phyloP scores from a whole-genome alignment of 495 filamentous ascomycete species.

The Podospora pseudocomata region DNA sequence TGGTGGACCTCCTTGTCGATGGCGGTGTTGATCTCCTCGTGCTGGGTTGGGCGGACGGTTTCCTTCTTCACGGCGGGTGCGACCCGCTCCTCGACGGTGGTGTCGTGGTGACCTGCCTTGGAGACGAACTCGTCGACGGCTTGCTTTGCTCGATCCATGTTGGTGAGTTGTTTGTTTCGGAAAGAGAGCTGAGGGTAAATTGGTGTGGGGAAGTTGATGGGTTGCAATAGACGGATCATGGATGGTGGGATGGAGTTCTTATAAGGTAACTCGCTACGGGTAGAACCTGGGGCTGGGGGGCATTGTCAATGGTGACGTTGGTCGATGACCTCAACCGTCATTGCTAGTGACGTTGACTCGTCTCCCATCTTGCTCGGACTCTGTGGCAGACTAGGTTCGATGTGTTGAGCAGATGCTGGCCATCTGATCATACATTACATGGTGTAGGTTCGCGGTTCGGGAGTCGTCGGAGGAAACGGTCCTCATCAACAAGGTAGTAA shows the following conservation, averaged over 20 bases:
- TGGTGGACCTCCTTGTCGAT: slow-evolving; percentile 61
- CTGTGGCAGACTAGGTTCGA: background rate
- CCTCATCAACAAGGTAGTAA: background rate
- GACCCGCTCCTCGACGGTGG: slow-evolving; percentile 58
- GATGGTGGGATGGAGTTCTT: background rate
- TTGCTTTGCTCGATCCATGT: slow-evolving; percentile 57
- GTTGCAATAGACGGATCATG: background rate
- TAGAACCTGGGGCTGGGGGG: too few relatives aligned
- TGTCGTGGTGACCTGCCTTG: slow-evolving; percentile 57
- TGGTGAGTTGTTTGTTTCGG: slow-evolving; percentile 17
- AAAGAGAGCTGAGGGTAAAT: slow-evolving; percentile 20
- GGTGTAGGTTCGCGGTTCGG: background rate
- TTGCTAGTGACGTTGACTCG: background rate
- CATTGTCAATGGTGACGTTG: background rate
- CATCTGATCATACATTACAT: background rate
- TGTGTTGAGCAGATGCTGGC: background rate
- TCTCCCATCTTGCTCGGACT: background rate
- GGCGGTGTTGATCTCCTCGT: slow-evolving; percentile 54
- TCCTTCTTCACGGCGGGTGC: slow-evolving; percentile 58
- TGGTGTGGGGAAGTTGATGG: background rate
- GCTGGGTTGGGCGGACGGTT: slow-evolving; percentile 47
- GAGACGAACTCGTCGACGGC: slow-evolving; percentile 51
- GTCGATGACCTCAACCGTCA: background rate
- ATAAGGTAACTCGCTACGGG: background rate
- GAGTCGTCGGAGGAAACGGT: background rate